A percentile compares a stretch with the other conserved stretches of the same genome.
phyloP scores from a whole-genome alignment of 2,329 filamentous ascomycete species.

The Ophiostoma sp. region DNA sequence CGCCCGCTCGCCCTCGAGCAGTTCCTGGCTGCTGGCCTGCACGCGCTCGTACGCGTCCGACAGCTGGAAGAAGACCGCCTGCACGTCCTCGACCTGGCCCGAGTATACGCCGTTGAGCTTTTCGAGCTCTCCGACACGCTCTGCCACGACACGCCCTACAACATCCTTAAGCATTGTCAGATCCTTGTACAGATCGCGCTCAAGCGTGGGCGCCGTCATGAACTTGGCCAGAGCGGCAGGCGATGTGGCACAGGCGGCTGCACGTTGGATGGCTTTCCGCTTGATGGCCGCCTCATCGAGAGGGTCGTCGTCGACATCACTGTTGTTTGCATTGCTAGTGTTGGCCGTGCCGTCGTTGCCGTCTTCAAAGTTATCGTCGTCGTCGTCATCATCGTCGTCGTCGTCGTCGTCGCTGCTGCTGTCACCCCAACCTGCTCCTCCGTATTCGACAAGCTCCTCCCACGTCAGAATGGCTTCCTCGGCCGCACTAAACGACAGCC shows the following conservation, averaged over 20 bases:
- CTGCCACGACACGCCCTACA: constrained; percentile 56
- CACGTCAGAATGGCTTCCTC: constrained; percentile 69
- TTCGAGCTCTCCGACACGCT: constrained; percentile 52
- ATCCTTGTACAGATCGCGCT: constrained; percentile 48
- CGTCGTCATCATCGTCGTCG: constrained; percentile 27
- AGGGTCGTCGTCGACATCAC: constrained; percentile 9
- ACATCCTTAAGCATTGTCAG: constrained; percentile 48
- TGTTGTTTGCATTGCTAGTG: background rate
- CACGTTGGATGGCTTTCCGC: background rate
- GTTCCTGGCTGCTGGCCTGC: constrained; percentile 60
- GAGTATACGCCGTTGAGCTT: constrained; percentile 57
- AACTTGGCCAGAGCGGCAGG: constrained; percentile 32
- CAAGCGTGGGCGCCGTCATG: constrained; percentile 45
- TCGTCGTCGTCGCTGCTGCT: background rate
- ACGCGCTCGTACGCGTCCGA: constrained; percentile 65
- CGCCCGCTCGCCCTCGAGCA: constrained; percentile 63
- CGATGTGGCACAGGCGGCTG: background rate
- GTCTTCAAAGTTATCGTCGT: background rate
- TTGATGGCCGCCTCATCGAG: background rate
- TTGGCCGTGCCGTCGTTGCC: constrained; percentile 27
- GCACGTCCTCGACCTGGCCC: constrained; percentile 59
- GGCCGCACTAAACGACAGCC: constrained; percentile 69
- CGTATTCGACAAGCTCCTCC: constrained; percentile 46
- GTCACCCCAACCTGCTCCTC: constrained; percentile 8
- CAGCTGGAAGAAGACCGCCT: constrained; percentile 62